Evolutionary conservation across 2,329 filamentous ascomycete species (phyloP).

Genomic region (Aspergillus sergii): DNA sequence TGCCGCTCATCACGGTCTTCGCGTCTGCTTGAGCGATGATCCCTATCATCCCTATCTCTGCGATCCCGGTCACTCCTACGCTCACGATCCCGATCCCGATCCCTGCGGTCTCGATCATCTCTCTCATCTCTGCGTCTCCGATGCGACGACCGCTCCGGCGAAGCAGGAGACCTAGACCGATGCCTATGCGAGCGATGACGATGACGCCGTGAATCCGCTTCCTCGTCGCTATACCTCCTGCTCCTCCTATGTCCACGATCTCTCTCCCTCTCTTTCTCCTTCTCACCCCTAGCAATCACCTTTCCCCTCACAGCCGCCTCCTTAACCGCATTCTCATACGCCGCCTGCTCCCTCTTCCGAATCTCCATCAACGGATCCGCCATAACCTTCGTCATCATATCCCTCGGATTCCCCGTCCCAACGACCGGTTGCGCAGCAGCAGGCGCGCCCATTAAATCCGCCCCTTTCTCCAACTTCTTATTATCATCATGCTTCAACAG

Average conservation of each 20-base stretch:
- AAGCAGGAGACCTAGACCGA: slow-evolving; percentile 24
- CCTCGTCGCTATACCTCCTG: slow-evolving; percentile 29
- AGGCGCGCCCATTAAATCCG: slow-evolving; percentile 27
- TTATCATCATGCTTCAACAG: slow-evolving; percentile 80
- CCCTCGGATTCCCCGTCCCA: slow-evolving; percentile 67
- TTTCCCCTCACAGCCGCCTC: slow-evolving; percentile 41
- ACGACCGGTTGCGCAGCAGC: slow-evolving; percentile 14
- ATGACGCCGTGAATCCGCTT: slow-evolving; percentile 23
- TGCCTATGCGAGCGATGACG: slow-evolving; percentile 29
- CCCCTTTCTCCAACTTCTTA: slow-evolving; percentile 77
- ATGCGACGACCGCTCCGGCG: slow-evolving; percentile 25
- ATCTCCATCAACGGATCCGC: slow-evolving; percentile 92
- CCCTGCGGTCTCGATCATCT: slow-evolving; percentile 24
- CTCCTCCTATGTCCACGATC: slow-evolving; percentile 23
- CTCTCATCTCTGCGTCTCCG: slow-evolving; percentile 27
- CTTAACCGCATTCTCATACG: slow-evolving; percentile 63
- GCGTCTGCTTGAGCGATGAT: slow-evolving; percentile 21
- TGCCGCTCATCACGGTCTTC: slow-evolving; percentile 27
- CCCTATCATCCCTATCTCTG: slow-evolving; percentile 24
- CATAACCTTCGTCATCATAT: slow-evolving; percentile 82
- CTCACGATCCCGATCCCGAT: slow-evolving; percentile 9
- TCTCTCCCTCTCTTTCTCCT: slow-evolving; percentile 19
- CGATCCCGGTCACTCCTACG: slow-evolving; percentile 17
- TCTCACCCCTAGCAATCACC: slow-evolving; percentile 21
- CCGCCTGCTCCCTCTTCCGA: slow-evolving; percentile 85